A percentile compares a stretch with the other conserved stretches of the same genome.
Conservation (phyloP, 768 basidiomycete genomes). For the Tricholoma matsutake region DNA sequence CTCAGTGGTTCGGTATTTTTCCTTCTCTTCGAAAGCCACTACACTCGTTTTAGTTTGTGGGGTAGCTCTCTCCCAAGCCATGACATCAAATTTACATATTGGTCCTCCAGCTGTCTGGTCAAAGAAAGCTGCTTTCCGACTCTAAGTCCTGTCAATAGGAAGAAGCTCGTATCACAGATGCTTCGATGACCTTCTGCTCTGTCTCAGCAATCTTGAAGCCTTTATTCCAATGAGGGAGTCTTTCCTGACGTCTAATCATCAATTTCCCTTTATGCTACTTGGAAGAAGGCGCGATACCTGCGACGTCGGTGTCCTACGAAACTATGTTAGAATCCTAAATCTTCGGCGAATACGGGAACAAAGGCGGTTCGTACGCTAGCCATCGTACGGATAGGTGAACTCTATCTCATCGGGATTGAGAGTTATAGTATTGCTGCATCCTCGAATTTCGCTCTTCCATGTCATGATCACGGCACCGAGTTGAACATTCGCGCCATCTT, state of each 20-base stretch:
- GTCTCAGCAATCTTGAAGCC: background rate
- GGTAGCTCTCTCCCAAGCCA: too few species aligned
- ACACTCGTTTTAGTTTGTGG: too few species aligned
- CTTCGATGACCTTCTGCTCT: background rate
- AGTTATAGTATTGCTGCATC: background rate
- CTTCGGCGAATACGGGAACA: conserved; percentile 3
- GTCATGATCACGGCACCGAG: conserved; percentile 1
- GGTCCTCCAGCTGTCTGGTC: background rate
- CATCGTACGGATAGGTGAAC: background rate
- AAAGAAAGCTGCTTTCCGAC: background rate
- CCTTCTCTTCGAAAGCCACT: too few species aligned
- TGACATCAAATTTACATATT: background rate
- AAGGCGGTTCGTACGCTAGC: background rate
- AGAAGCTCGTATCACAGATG: background rate
- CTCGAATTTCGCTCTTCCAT: conserved; percentile 10
- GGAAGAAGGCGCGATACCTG: background rate
- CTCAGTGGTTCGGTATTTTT: too few species aligned
- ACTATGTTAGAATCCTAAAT: conserved; percentile 13
- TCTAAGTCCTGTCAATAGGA: background rate
- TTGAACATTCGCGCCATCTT: background rate
- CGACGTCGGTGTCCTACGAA: conserved; percentile 8
- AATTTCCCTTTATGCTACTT: background rate
- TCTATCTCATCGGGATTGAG: background rate
- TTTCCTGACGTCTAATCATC: background rate
- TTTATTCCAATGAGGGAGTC: background rate